Evolutionary conservation across 2,329 filamentous ascomycete species (phyloP), one percentile per base, ranked within the genome.

Genomic region (Exophiala sideris): DNA sequence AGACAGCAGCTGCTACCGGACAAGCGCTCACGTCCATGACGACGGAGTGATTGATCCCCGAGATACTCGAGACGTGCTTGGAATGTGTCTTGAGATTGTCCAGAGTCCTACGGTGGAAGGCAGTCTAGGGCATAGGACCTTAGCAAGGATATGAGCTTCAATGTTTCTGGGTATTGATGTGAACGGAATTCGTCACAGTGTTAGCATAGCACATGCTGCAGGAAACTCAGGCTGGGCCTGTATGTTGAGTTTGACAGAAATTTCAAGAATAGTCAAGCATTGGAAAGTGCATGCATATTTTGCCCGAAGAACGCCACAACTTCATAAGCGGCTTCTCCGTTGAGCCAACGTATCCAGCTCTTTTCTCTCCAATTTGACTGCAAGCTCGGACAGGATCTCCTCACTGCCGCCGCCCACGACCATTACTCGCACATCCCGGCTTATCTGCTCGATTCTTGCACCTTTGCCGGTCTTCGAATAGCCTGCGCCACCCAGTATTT

Each of bases 301-400:
- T 24, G 21, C 21, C 6, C 21, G 21, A 24, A 29, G 24, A 29
- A 29, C 7, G 3, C 24, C 4, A 29, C 1, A 29, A 3, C 5
- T 38, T 50, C 60, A 66, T 6, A 65, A 40, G 20, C 63, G 66
- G 24, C 61, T 67, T 45, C 8, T 7, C 44, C 36, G 16, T 34
- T 50, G 51, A 32, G 59, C 36, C 10, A 58, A 44, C 18, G 51
- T 44, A 50, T 56, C 32, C 18, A 83, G 88, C 40, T 86, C 80
- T 74, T 88, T 89, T 35, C 87, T 83, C 52, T 89, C 69, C 68
- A 89, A 86, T 12, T 86, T 73, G 2, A 89, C 77, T 0, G 83
- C 82, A 35, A 89, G 70, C 68, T 89, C 86, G 10, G 88, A 72
- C 71, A 89, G 75, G 1, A 90, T 86, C 66, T 90, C 87, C 66